phyloP scores from a whole-genome alignment of 345 rosid species.

The Zanthoxylum bungeanum region DNA sequence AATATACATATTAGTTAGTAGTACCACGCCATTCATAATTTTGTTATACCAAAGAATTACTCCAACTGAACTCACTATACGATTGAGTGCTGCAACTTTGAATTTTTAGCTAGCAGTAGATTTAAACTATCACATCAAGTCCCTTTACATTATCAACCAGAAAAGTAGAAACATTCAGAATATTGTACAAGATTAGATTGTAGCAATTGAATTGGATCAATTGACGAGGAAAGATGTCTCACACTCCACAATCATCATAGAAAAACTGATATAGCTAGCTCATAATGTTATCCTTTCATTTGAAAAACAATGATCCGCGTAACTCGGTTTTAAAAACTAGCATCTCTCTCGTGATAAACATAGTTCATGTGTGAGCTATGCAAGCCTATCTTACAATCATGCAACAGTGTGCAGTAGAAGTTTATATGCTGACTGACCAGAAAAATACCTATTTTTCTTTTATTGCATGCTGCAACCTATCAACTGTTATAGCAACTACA shows the following conservation, averaged over 20 bases:
- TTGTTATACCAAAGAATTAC: too few species aligned
- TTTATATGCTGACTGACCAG: background rate
- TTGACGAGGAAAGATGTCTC: background rate
- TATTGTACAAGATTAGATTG: background rate
- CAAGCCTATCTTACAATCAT: background rate
- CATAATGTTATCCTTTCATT: background rate
- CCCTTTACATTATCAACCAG: slow-evolving; percentile 15
- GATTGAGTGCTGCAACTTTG: slow-evolving; percentile 4
- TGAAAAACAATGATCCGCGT: background rate
- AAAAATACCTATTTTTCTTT: background rate
- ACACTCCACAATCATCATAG: background rate
- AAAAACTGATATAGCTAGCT: background rate
- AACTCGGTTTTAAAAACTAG: background rate
- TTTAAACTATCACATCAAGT: slow-evolving; percentile 16
- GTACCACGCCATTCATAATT: too few species aligned
- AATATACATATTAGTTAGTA: too few species aligned
- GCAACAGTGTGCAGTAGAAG: background rate
- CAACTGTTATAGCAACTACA: background rate
- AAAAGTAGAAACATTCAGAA: slow-evolving; percentile 1
- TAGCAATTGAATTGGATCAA: background rate
- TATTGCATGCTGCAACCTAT: background rate
- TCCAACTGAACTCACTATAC: background rate
- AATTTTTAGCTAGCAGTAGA: slow-evolving; percentile 8
- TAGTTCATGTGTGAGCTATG: background rate
- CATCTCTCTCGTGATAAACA: background rate